Conservation (phyloP, 2,329 filamentous ascomycete genomes). For the Rhynchosporium graminicola region DNA sequence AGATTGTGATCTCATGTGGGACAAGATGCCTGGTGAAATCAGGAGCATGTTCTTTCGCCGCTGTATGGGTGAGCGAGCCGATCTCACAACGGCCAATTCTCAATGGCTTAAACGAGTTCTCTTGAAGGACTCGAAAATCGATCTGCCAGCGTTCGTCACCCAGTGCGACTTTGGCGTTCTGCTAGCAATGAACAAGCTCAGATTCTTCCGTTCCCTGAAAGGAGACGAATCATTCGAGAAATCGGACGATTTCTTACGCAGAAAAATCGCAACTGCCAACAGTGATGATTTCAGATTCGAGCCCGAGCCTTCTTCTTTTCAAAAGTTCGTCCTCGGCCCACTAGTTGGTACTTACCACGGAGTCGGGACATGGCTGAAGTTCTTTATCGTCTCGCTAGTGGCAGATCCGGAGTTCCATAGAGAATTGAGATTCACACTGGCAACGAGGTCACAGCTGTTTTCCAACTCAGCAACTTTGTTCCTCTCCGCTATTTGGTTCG, state of each 20-base stretch:
- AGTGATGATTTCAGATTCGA: constrained; percentile 4
- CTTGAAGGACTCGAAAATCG: constrained; percentile 16
- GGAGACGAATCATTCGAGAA: constrained; percentile 4
- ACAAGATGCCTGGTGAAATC: constrained; percentile 13
- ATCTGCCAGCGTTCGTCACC: constrained; percentile 24
- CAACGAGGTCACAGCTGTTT: constrained; percentile 38
- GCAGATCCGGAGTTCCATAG: constrained; percentile 49
- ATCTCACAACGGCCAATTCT: constrained; percentile 6
- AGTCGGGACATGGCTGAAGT: constrained; percentile 45
- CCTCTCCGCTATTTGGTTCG: constrained; percentile 49
- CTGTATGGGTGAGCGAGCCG: constrained; percentile 10
- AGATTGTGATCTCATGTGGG: constrained; percentile 15
- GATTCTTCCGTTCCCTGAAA: constrained; percentile 21
- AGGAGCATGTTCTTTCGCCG: constrained; percentile 14
- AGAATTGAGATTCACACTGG: constrained; percentile 46
- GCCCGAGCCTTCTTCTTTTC: not conserved
- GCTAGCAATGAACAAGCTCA: constrained; percentile 23
- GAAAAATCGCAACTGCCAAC: not conserved
- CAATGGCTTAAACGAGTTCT: constrained; percentile 26
- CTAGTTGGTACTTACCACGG: constrained; percentile 43
- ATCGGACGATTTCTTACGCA: constrained; percentile 2
- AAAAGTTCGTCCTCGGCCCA: constrained; percentile 10
- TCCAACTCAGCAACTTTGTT: constrained; percentile 42
- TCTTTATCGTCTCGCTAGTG: constrained; percentile 46
- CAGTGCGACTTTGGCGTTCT: constrained; percentile 31